Conservation (phyloP, 2,329 filamentous ascomycete species). For the Fusarium stilboides region DNA sequence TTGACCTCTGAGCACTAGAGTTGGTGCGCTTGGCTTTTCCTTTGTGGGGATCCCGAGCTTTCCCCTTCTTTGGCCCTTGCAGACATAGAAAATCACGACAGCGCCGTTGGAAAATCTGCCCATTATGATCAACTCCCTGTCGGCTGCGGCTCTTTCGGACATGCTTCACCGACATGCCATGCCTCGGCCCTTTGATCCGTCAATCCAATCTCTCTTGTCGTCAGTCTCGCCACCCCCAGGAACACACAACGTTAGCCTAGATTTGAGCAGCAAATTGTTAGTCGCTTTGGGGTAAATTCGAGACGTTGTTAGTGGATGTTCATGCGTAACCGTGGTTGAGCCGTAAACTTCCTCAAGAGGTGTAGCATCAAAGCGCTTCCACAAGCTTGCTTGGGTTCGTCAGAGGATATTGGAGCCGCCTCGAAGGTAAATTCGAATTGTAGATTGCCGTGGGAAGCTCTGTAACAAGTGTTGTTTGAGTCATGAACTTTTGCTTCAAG, state of each 20-base stretch:
- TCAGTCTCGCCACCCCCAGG: slow-evolving; percentile 4
- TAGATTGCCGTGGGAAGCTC: background rate
- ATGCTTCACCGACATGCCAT: slow-evolving; percentile 24
- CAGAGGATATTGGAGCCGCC: slow-evolving; percentile 7
- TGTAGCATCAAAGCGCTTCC: slow-evolving; percentile 5
- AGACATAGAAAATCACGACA: slow-evolving; percentile 16
- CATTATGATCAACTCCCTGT: slow-evolving; percentile 20
- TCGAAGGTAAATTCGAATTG: background rate
- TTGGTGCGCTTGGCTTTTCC: slow-evolving; percentile 29
- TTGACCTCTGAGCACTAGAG: slow-evolving; percentile 10
- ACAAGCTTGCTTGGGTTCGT: background rate
- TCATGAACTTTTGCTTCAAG: no score
- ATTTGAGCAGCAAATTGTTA: slow-evolving; percentile 3
- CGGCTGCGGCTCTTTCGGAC: slow-evolving; percentile 31
- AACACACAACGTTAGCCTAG: slow-evolving; percentile 27
- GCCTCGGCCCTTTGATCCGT: slow-evolving; percentile 39
- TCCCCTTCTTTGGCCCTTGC: slow-evolving; percentile 30
- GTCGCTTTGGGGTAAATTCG: slow-evolving; percentile 3
- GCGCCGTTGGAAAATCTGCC: slow-evolving; percentile 24
- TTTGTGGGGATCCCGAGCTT: slow-evolving; percentile 42
- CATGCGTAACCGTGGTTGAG: slow-evolving; percentile 17
- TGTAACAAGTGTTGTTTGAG: no score
- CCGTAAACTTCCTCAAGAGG: slow-evolving; percentile 11
- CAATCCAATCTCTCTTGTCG: background rate
- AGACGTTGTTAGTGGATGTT: slow-evolving; percentile 2